A percentile compares a stretch with the other conserved stretches of the same genome.
phyloP scores from a whole-genome alignment of 371 early-diverging fungal genomes.

The Dinochytrium kinnereticum region DNA sequence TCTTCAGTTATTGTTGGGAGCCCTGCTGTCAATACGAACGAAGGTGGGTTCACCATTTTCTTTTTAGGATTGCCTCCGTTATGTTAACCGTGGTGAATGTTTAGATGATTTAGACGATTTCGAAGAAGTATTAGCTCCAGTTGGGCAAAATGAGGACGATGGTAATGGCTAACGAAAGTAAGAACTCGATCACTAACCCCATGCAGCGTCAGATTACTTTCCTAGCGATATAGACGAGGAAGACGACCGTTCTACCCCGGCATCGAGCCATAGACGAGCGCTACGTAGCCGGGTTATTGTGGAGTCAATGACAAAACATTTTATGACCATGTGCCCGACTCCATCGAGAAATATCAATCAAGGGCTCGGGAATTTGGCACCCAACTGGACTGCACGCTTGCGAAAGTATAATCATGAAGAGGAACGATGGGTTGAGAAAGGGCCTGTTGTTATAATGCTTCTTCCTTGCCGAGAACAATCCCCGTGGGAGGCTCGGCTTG shows the following conservation, averaged over 20 bases:
- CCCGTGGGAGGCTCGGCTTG: slow-evolving; percentile 20
- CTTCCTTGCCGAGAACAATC: slow-evolving; percentile 19
- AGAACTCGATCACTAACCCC: neutral
- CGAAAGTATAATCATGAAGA: neutral
- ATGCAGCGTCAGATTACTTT: slow-evolving; percentile 15
- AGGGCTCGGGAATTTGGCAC: neutral
- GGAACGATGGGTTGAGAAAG: slow-evolving; percentile 25
- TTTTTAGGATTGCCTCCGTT: no score
- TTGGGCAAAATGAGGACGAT: slow-evolving; percentile 3
- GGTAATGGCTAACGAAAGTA: no score
- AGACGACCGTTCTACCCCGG: neutral
- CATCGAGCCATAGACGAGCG: neutral
- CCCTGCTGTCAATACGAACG: no score
- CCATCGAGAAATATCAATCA: neutral
- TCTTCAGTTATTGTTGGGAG: no score
- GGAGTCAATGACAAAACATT: neutral
- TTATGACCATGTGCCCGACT: neutral
- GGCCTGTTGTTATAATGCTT: slow-evolving; percentile 26
- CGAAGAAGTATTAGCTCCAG: neutral
- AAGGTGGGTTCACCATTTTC: no score
- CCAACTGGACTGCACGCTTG: neutral
- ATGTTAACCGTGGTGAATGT: no score
- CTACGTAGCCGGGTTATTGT: neutral
- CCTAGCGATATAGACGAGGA: slow-evolving; percentile 8
- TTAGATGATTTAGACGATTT: slow-evolving; percentile 4